Evolutionary conservation across 2,329 filamentous ascomycete species (phyloP), one percentile per base, ranked within the genome.

Genomic region (Septoria linicola): DNA sequence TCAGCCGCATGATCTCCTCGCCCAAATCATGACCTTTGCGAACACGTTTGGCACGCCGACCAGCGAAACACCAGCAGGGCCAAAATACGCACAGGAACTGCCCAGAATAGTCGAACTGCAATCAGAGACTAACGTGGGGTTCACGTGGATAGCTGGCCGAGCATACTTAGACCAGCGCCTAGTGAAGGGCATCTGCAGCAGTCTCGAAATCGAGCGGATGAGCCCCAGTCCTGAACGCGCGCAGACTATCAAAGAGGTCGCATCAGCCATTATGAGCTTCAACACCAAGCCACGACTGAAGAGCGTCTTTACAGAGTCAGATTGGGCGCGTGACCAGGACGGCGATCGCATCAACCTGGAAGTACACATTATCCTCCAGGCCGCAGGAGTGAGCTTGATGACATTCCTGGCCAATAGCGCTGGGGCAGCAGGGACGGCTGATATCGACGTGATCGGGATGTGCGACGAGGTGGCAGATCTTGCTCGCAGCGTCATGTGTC

Each of bases 321-420:
- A 47, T 20, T 47, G 44, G 44, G 39, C 44, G 8, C 44, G 25
- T 3, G 36, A 41, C 25, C 34, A 47, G 30, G 44, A 54, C 23
- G 55, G 43, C 17, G 55, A 57, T 31, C 51, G 51, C 4, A 37
- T 51, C 37, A 51, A 51, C 19, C 40, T 57, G 17, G 43, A 51
- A 36, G 41, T 54, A 40, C 55, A 57, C 36, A 48, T 52, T 11
- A 51, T 57, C 30, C 48, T 57, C 11, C 55, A 57, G 27, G 49
- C 48, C 3, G 45, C 55, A 2, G 55, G 51, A 14, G 43, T 52
- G 7, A 49, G 48, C 4, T 41, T 57, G 44, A 30, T 54, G 25
- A 51, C 54, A n/a, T 42, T 40, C 16, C 44, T 57, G 19, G 39
- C 46, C 8, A 42, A 34, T 8, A 40, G 36, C 13, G 34, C 37